These are phyloP conservation scores for Tolypocladium tropicale DNA, from an alignment of 2,329 filamentous ascomycete species.

Conservation along the genomic window DNA sequence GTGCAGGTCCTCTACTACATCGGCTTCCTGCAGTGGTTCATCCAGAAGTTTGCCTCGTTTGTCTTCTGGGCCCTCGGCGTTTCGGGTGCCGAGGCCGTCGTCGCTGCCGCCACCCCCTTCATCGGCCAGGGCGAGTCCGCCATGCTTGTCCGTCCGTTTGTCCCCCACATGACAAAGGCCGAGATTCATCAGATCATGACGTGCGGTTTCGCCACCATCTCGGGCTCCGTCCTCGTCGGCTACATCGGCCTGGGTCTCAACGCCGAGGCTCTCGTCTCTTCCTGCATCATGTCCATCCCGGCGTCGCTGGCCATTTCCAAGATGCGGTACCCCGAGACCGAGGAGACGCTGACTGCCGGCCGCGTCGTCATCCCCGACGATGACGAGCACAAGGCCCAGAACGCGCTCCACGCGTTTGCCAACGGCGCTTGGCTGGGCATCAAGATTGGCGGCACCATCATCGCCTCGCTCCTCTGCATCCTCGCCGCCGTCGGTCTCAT, in stretches of 20 bases:
- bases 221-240: conserved; percentile 74
- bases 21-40: conserved; percentile 79
- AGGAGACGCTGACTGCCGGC: conserved; percentile 76
- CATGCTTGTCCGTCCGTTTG: conserved; percentile 83
- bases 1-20: conserved; percentile 78
- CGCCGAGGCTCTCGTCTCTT: conserved; percentile 75
- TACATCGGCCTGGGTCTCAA: conserved; percentile 81
- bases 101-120: conserved; percentile 85
- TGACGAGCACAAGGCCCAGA: conserved; percentile 63
- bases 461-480: conserved; percentile 72
- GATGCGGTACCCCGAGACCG: conserved; percentile 78
- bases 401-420: conserved; percentile 75
- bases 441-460: conserved; percentile 78
- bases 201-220: conserved; percentile 86
- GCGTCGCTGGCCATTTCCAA: conserved; percentile 84
- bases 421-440: conserved; percentile 79
- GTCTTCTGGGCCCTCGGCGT: conserved; percentile 87
- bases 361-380: conserved; percentile 73
- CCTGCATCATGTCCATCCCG: conserved; percentile 92
- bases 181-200: conserved; percentile 91
- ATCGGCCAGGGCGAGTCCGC: conserved; percentile 91
- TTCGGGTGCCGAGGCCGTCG: conserved; percentile 86
- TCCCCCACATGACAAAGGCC: conserved; percentile 73
- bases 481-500: conserved; percentile 65
- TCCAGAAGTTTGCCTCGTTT: conserved; percentile 76